Evolutionary conservation across 164 flowering plant genomes (phyloP).

Genomic region (Nelumbo lutea): DNA sequence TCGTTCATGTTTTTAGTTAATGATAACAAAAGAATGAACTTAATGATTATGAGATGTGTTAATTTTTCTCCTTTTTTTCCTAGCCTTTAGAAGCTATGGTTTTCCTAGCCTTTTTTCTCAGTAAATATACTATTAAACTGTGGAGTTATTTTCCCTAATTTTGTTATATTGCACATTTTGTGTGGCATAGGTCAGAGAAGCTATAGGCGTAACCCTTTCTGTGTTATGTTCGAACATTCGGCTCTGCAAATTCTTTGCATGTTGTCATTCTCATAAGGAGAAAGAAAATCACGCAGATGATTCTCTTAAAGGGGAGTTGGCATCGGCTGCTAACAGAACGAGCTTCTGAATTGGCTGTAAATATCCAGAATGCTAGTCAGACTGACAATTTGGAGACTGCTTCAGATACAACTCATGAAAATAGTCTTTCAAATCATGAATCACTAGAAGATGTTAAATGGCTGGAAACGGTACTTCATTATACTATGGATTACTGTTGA

Average conservation of each 20-base stretch:
- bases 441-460: constrained; percentile 71
- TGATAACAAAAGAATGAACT: too few species aligned
- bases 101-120: too few species aligned
- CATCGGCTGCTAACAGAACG: constrained; percentile 39
- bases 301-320: constrained; percentile 44
- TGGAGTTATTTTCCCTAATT: neutral
- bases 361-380: constrained; percentile 51
- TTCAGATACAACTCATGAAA: constrained; percentile 23
- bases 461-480: constrained; percentile 88
- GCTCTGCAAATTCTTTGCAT: constrained; percentile 39
- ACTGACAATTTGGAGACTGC: constrained; percentile 38
- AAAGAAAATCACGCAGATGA: constrained; percentile 18
- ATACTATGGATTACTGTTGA: constrained; percentile 1
- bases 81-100: too few species aligned
- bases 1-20: too few species aligned
- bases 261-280: constrained; percentile 23
- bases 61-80: too few species aligned
- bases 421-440: constrained; percentile 41
- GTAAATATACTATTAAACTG: neutral
- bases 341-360: constrained; percentile 57
- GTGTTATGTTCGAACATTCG: constrained; percentile 85
- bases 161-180: constrained; percentile 7
- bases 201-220: constrained; percentile 83
- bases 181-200: constrained; percentile 77
- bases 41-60: too few species aligned